Evolutionary conservation across 441 rosid species (phyloP).

Genomic region (Jatropha podagrica): DNA sequence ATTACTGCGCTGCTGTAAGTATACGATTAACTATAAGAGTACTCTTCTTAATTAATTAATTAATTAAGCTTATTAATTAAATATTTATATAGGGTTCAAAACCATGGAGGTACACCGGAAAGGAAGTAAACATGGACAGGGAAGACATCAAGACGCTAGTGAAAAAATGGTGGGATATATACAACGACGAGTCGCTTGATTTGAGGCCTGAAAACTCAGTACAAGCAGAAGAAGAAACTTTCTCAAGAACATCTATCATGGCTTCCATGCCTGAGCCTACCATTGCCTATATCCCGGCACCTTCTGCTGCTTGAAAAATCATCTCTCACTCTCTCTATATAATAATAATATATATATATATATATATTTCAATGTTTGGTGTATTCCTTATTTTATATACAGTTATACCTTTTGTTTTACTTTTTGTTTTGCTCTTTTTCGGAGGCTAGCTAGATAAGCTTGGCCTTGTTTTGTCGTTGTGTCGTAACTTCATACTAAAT

Average conservation of each 20-base stretch:
- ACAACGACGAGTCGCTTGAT: slow-evolving; percentile 59
- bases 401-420: no score
- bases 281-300: slow-evolving; percentile 45
- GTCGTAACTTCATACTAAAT: no score
- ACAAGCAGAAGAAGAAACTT: slow-evolving; percentile 20
- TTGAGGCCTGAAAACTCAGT: slow-evolving; percentile 26
- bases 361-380: slow-evolving; percentile 13
- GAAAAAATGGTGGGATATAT: slow-evolving; percentile 71
- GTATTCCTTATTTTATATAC: background rate
- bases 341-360: background rate
- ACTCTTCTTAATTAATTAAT: background rate
- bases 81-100: slow-evolving; percentile 37
- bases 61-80: background rate
- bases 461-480: no score
- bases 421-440: no score
- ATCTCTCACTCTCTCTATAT: no score
- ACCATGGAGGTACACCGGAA: slow-evolving; percentile 69
- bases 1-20: slow-evolving; percentile 68
- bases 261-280: slow-evolving; percentile 48
- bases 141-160: slow-evolving; percentile 64
- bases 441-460: no score
- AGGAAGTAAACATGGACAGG: slow-evolving; percentile 68
- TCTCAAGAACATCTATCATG: slow-evolving; percentile 28
- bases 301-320: slow-evolving; percentile 63
- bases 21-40: background rate